A percentile compares a stretch with the other conserved stretches of the same genome.
Conservation (phyloP, 176 grass and related monocot genomes). For the Oryza glaberrima region DNA sequence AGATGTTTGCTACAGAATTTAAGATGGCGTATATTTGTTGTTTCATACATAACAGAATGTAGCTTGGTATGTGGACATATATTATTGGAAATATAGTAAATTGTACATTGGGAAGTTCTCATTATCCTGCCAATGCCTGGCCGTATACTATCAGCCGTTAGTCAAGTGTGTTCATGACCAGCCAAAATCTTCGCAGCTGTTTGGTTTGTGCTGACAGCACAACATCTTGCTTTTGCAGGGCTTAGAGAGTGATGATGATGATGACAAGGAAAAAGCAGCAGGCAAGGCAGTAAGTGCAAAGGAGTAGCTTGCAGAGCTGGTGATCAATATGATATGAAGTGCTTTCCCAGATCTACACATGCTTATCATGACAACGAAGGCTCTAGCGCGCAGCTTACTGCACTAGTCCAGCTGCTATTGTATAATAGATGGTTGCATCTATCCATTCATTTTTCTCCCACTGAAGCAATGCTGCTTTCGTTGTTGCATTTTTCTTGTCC, state of each 20-base stretch:
- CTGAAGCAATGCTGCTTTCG: slow-evolving; percentile 8
- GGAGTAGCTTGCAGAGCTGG: slow-evolving; percentile 2
- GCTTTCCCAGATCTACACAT: slow-evolving; percentile 11
- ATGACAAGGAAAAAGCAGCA: slow-evolving; percentile 44
- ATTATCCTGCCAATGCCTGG: background rate
- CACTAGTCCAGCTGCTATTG: slow-evolving; percentile 39
- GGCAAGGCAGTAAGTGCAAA: slow-evolving; percentile 42
- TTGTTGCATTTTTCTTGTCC: background rate
- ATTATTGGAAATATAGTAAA: background rate
- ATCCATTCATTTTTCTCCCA: slow-evolving; percentile 36
- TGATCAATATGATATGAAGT: background rate
- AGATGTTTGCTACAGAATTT: background rate
- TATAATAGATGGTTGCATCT: slow-evolving; percentile 47
- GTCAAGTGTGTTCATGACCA: background rate
- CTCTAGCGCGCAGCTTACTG: background rate
- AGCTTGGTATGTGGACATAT: background rate
- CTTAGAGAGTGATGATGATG: slow-evolving; percentile 67
- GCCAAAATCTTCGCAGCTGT: background rate
- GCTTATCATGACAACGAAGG: slow-evolving; percentile 20
- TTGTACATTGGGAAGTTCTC: background rate
- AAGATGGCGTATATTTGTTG: background rate
- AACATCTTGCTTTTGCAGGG: slow-evolving; percentile 50
- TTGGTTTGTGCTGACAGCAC: slow-evolving; percentile 29
- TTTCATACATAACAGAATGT: slow-evolving; percentile 9
- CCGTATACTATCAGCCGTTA: background rate